Evolutionary conservation across 2,329 filamentous ascomycete genomes (phyloP), one percentile per base, ranked within the genome.

Genomic region (Ambrosiella beaveri): DNA sequence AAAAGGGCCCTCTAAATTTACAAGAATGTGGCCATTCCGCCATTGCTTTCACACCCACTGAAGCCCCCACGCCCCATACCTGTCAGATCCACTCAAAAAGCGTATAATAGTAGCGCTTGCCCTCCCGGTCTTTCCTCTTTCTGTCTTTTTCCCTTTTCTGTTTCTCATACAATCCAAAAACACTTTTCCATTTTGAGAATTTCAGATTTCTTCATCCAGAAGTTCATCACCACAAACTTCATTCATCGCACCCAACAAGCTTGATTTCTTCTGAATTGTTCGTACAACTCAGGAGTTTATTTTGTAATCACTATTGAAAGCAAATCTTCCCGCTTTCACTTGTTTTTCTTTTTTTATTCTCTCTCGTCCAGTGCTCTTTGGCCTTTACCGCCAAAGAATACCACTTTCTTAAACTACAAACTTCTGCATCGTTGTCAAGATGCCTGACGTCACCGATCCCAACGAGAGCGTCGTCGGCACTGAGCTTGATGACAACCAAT

Each of bases 391-490:
- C 47, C 50, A 17, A 53, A 44, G 57, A 59, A 47, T 40, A 40
- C 44, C 45, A 13, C 39, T 39, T 38, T 40, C n/a, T 8, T 47
- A 15, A 13, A 13, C n/a, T 47, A n/a, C n/a, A 51, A 13, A 57
- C 9, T 41, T 50, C 17, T 51, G 11, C 39, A 15, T 37, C 11
- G 12, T 37, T n/a, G 12, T 45, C 40, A 61, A 67, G 70, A 88
- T 89, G 85, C 84, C 84, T 76, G 85, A 89, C 74, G 85, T 88
- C 73, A 80, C 84, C 65, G 82, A 86, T 68, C 83, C 86, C 70
- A 82, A 86, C 76, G 82, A 86, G 67, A 83, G 87, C 69, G 82
- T 82, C 66, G 85, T 85, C 65, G 81, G 84, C 62, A 82, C 80
- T 65, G 84, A 85, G 66, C 79, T 85, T 68, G 85, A 88, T 67